These are phyloP conservation scores for Boletus subluridellus DNA, from an alignment of 1,284 basidiomycete genomes.

Conservation along the genomic window DNA sequence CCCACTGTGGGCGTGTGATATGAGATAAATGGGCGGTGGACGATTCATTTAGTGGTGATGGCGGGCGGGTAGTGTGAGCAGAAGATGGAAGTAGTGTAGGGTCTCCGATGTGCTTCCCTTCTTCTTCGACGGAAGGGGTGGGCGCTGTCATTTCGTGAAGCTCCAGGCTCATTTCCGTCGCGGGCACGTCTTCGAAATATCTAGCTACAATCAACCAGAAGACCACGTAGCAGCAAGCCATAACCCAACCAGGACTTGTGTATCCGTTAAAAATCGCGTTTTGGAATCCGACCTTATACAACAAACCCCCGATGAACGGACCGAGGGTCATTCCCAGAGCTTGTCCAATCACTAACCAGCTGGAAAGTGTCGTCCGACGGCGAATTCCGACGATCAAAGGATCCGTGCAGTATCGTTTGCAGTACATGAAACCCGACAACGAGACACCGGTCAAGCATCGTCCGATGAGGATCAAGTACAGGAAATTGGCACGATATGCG, in stretches of 20 bases:
- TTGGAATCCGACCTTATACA: slow-evolving; percentile 55
- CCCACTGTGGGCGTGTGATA: slow-evolving; percentile 39
- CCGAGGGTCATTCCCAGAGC: slow-evolving; percentile 62
- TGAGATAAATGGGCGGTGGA: slow-evolving; percentile 16
- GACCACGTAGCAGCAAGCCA: slow-evolving; percentile 51
- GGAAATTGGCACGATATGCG: slow-evolving; percentile 44
- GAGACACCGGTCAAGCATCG: slow-evolving; percentile 47
- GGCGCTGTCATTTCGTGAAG: slow-evolving; percentile 9
- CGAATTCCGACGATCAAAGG: slow-evolving; percentile 63
- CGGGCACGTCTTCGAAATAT: slow-evolving; percentile 53
- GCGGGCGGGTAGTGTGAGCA: neutral
- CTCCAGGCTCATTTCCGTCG: slow-evolving; percentile 10
- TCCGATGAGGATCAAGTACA: slow-evolving; percentile 50
- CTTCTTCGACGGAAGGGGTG: slow-evolving; percentile 6
- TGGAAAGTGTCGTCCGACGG: slow-evolving; percentile 58
- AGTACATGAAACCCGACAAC: slow-evolving; percentile 49
- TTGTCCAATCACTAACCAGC: slow-evolving; percentile 63
- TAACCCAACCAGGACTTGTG: slow-evolving; percentile 66
- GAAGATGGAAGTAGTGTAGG: neutral
- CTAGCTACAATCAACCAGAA: slow-evolving; percentile 47
- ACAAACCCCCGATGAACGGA: slow-evolving; percentile 62
- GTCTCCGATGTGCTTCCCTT: slow-evolving; percentile 2
- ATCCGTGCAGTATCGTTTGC: slow-evolving; percentile 63
- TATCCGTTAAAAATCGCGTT: slow-evolving; percentile 57
- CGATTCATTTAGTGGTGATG: slow-evolving; percentile 12